Percentiles rank a stretch among this genome's conserved stretches.
These are phyloP conservation scores for Penicillium sp. DNA, from an alignment of 2,329 filamentous ascomycete genomes.

Conservation along the genomic window DNA sequence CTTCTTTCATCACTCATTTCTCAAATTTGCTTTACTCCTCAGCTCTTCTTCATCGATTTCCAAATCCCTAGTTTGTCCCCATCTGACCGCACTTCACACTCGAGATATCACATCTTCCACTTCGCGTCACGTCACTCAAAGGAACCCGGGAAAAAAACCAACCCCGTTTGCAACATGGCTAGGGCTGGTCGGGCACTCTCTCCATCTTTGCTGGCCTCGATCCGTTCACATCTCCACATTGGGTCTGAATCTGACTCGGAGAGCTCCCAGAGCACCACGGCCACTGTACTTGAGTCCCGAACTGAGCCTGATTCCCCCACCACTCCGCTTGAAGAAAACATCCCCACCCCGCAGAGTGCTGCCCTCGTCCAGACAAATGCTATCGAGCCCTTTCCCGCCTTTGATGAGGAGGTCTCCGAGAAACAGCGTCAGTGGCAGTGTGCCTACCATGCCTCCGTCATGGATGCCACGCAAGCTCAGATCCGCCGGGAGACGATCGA, in stretches of 20 bases:
- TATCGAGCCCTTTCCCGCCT: slow-evolving; percentile 25
- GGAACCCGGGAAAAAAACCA: neutral
- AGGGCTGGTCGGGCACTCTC: neutral
- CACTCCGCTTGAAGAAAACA: neutral
- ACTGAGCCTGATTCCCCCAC: neutral
- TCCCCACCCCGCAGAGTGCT: neutral
- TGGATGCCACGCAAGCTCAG: slow-evolving; percentile 18
- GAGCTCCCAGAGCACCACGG: neutral
- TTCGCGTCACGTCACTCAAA: neutral
- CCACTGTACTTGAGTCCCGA: neutral
- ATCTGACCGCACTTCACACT: neutral
- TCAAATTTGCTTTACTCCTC: too few relatives aligned
- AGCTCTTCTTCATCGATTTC: neutral
- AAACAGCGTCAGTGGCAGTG: slow-evolving; percentile 7
- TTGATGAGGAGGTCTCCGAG: slow-evolving; percentile 14
- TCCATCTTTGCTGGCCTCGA: slow-evolving; percentile 2
- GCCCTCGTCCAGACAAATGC: neutral
- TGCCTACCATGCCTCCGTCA: slow-evolving; percentile 17
- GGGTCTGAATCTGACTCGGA: slow-evolving; percentile 9
- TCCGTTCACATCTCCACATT: slow-evolving; percentile 11
- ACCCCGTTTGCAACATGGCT: slow-evolving; percentile 2
- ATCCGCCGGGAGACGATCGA: slow-evolving; percentile 15
- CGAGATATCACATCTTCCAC: neutral
- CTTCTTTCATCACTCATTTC: neutral
- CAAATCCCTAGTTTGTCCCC: neutral